These are phyloP conservation scores for Ophiosphaerella herpotricha DNA, from an alignment of 2,329 filamentous ascomycete genomes.

Conservation along the genomic window DNA sequence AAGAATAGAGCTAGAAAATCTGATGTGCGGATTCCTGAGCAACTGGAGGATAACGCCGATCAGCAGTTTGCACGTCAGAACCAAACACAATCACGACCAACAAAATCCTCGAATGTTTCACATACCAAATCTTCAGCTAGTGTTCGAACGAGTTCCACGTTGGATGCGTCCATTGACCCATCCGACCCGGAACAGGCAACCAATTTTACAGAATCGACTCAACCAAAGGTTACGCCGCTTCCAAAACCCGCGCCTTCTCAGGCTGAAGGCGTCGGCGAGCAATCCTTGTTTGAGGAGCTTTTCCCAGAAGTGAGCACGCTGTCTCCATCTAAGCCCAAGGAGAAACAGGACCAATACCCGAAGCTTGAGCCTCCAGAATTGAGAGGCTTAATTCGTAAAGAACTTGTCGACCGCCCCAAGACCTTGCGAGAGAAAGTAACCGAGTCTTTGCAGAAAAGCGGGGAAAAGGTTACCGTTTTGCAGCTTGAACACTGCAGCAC, in stretches of 20 bases:
- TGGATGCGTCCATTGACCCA: neutral
- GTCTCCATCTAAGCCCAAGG: conserved; percentile 16
- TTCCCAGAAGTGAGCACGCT: conserved; percentile 55
- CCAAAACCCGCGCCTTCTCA: neutral
- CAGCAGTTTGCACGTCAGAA: conserved; percentile 16
- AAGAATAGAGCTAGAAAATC: too few species aligned
- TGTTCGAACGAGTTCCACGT: neutral
- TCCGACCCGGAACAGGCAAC: neutral
- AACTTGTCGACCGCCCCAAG: conserved; percentile 5
- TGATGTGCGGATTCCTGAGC: too few species aligned
- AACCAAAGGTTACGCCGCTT: too few species aligned
- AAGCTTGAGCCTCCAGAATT: conserved; percentile 33
- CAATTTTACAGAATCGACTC: too few species aligned
- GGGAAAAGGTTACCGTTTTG: conserved; percentile 51
- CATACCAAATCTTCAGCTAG: neutral
- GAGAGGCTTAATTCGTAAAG: conserved; percentile 11
- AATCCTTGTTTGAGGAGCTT: conserved; percentile 55
- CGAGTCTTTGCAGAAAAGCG: conserved; percentile 27
- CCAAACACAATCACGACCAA: conserved; percentile 18
- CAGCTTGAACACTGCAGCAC: conserved; percentile 58
- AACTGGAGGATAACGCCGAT: conserved; percentile 5
- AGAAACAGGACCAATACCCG: conserved; percentile 26
- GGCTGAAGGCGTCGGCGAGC: conserved; percentile 22
- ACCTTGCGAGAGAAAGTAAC: conserved; percentile 22
- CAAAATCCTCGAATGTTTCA: conserved; percentile 13